Conservation (phyloP, 148 eudicot species). For the Tetragonia tetragonoides region DNA sequence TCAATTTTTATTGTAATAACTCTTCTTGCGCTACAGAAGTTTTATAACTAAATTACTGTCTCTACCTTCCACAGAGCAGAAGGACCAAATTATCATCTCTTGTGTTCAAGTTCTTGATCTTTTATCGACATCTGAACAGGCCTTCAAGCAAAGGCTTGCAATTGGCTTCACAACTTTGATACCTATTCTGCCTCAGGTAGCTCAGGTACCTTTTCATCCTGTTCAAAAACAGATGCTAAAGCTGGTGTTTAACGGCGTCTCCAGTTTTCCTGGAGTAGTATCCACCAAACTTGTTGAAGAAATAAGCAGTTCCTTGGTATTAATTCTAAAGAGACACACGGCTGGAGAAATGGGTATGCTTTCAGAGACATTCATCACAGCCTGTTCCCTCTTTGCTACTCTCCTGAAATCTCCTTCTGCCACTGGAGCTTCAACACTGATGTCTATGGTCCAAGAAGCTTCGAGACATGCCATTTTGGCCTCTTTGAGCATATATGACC, state of each 20-base stretch:
- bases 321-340: conserved; percentile 63
- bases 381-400: conserved; percentile 70
- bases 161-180: conserved; percentile 82
- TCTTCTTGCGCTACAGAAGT: background rate
- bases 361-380: conserved; percentile 65
- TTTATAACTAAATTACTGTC: conserved; percentile 5
- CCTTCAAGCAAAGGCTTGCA: conserved; percentile 75
- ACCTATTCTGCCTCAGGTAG: conserved; percentile 63
- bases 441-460: conserved; percentile 50
- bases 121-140: conserved; percentile 60
- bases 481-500: conserved; percentile 44
- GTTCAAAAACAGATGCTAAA: conserved; percentile 72
- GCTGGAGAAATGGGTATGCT: conserved; percentile 72
- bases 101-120: conserved; percentile 78
- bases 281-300: conserved; percentile 62
- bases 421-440: conserved; percentile 44
- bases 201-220: conserved; percentile 88
- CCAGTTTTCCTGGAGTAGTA: conserved; percentile 68
- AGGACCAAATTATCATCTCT: conserved; percentile 67
- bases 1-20: background rate
- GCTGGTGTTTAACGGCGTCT: conserved; percentile 59
- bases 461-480: conserved; percentile 52
- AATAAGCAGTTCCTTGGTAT: conserved; percentile 52
- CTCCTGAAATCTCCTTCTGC: conserved; percentile 71
- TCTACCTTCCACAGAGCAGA: conserved; percentile 45